Conservation (phyloP, 176 grass and related monocot genomes). For the Hsuehochloa calcarea region DNA sequence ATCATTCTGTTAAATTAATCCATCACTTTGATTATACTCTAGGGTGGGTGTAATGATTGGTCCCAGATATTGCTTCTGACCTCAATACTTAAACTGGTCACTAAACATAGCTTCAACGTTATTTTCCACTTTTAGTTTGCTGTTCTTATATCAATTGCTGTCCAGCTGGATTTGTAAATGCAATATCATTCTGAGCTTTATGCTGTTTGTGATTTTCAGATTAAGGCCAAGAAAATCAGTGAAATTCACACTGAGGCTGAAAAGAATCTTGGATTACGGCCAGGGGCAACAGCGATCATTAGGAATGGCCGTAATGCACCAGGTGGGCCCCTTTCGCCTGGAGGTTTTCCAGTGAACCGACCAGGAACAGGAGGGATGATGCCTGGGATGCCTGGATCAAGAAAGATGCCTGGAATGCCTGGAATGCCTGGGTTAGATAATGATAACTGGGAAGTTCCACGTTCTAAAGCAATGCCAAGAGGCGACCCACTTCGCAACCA, state of each 20-base stretch:
- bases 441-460: conserved; percentile 95
- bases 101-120: neutral
- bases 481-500: conserved; percentile 48
- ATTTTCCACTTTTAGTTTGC: neutral
- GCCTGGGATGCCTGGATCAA: conserved; percentile 92
- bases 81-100: neutral
- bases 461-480: conserved; percentile 77
- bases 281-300: conserved; percentile 60
- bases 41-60: neutral
- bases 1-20: neutral
- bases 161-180: neutral
- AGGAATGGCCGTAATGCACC: conserved; percentile 59
- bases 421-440: conserved; percentile 89
- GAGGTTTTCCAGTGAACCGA: conserved; percentile 58
- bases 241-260: conserved; percentile 89
- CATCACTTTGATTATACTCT: neutral
- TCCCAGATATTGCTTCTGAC: neutral
- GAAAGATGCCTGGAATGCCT: conserved; percentile 99
- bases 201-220: conserved; percentile 51
- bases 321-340: conserved; percentile 59
- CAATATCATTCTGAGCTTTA: conserved; percentile 27
- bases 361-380: conserved; percentile 90
- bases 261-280: conserved; percentile 77
- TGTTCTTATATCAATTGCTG: neutral
- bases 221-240: conserved; percentile 85